Evolutionary conservation across 2,329 filamentous ascomycete genomes (phyloP).

Genomic region (Fulvia fulva): DNA sequence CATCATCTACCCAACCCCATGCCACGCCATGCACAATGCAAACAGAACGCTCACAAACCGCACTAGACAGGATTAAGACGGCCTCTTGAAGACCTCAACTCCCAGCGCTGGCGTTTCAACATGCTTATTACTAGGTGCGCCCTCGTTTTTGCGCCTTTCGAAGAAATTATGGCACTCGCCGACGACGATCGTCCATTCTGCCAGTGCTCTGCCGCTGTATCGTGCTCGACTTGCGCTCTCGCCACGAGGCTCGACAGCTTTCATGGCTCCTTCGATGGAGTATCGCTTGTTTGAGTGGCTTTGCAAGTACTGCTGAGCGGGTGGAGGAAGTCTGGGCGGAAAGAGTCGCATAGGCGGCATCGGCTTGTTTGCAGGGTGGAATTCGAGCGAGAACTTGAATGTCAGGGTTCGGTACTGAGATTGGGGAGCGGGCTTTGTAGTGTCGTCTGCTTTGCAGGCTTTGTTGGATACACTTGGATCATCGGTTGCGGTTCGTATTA

Average conservation of each 20-base stretch:
- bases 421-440: neutral
- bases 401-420: slow-evolving; percentile 54
- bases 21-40: too few species aligned
- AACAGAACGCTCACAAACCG: slow-evolving; percentile 1
- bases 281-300: slow-evolving; percentile 20
- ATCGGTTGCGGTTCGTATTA: slow-evolving; percentile 15
- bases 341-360: slow-evolving; percentile 59
- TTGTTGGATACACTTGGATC: slow-evolving; percentile 1
- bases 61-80: slow-evolving; percentile 11
- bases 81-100: slow-evolving; percentile 56
- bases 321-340: slow-evolving; percentile 64
- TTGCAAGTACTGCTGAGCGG: slow-evolving; percentile 64
- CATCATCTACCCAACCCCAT: too few species aligned
- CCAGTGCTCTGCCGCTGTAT: slow-evolving; percentile 68
- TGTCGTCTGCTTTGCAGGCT: neutral
- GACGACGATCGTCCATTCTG: slow-evolving; percentile 73
- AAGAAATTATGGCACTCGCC: slow-evolving; percentile 79
- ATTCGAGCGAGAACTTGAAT: slow-evolving; percentile 73
- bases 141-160: slow-evolving; percentile 70
- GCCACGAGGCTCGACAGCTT: slow-evolving; percentile 34
- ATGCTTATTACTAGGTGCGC: slow-evolving; percentile 60
- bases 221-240: slow-evolving; percentile 43
- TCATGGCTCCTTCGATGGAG: neutral
- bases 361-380: slow-evolving; percentile 55
- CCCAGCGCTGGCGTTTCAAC: slow-evolving; percentile 66